phyloP scores from a whole-genome alignment of 352 stramenopile species.

The Globisporangium cederbergense region DNA sequence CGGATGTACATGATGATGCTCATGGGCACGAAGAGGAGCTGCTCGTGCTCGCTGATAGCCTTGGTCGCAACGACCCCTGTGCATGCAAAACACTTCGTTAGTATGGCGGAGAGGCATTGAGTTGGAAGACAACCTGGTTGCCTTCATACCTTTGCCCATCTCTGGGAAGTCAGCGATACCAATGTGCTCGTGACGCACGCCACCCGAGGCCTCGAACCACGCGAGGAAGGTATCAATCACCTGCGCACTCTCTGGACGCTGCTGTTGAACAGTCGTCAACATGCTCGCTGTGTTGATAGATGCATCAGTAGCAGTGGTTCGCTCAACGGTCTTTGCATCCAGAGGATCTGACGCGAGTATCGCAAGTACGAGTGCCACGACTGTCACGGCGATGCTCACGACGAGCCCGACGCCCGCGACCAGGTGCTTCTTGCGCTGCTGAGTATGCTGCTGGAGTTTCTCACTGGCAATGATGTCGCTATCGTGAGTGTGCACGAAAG shows the following conservation, averaged over 20 bases:
- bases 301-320: background rate
- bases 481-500: background rate
- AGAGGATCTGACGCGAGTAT: constrained; percentile 12
- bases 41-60: constrained; percentile 26
- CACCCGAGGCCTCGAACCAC: constrained; percentile 40
- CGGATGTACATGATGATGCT: constrained; percentile 39
- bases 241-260: background rate
- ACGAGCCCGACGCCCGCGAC: constrained; percentile 10
- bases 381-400: background rate
- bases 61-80: constrained; percentile 29
- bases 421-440: constrained; percentile 1
- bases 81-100: background rate
- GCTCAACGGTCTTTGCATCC: background rate
- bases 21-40: constrained; percentile 41
- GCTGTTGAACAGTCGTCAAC: background rate
- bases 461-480: background rate
- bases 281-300: background rate
- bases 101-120: too few species aligned
- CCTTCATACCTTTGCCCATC: constrained; percentile 33
- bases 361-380: background rate
- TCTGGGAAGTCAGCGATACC: constrained; percentile 25
- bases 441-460: background rate
- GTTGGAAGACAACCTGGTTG: background rate
- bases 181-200: constrained; percentile 21
- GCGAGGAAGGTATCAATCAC: constrained; percentile 27